Conservation (phyloP, 805 yeast genomes). For the Maudiozyma pseudohumilis region DNA sequence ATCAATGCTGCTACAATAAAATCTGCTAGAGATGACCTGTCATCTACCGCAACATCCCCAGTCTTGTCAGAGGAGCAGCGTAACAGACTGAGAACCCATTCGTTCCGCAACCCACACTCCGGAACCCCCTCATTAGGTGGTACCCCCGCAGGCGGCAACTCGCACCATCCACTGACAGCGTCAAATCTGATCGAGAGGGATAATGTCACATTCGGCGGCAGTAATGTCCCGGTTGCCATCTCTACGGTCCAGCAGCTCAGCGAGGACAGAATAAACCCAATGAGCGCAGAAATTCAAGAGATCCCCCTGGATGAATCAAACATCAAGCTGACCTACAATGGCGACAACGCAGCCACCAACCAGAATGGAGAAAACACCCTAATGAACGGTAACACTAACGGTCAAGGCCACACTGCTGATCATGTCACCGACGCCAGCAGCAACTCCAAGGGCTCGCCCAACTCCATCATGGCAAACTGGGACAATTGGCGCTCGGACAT, state of each 20-base stretch:
- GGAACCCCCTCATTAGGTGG: conserved; percentile 2
- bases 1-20: conserved; percentile 31
- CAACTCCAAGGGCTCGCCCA: conserved; percentile 21
- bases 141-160: not conserved
- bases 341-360: not conserved
- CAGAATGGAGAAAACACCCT: not conserved
- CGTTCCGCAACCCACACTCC: not conserved
- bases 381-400: not conserved
- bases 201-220: not conserved
- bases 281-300: not conserved
- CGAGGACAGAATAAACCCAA: not conserved
- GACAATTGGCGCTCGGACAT: conserved; percentile 37
- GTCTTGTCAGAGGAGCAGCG: not conserved
- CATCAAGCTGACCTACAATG: not conserved
- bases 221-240: not conserved
- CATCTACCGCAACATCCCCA: not conserved
- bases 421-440: not conserved
- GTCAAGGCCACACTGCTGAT: too few relatives aligned
- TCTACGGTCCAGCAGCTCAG: not conserved
- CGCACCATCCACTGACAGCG: not conserved
- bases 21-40: conserved; percentile 3
- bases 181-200: not conserved
- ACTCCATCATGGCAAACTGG: conserved; percentile 27
- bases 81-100: not conserved
- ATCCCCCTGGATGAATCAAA: not conserved